Evolutionary conservation across 2,329 filamentous ascomycete genomes (phyloP).

Genomic region (Talaromyces islandicus): DNA sequence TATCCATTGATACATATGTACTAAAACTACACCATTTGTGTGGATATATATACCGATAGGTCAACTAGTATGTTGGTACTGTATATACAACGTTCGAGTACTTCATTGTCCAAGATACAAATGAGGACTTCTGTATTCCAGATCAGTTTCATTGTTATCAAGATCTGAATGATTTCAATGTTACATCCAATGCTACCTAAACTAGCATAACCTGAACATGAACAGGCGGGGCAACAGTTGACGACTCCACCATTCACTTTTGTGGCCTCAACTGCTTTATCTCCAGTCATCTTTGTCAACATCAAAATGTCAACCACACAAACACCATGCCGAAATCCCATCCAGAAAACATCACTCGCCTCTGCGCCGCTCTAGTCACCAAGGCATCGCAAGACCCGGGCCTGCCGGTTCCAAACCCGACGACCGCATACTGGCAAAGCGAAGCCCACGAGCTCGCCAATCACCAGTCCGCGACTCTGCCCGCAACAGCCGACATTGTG

Average conservation of each 20-base stretch:
- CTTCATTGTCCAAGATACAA: too few relatives aligned
- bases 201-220: background rate
- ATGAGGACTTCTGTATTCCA: too few relatives aligned
- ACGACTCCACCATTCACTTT: background rate
- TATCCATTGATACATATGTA: too few relatives aligned
- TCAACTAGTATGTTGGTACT: too few relatives aligned
- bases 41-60: too few relatives aligned
- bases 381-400: conserved; percentile 24
- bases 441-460: conserved; percentile 25
- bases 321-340: background rate
- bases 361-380: conserved; percentile 3
- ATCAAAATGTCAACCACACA: background rate
- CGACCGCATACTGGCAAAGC: conserved; percentile 32
- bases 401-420: conserved; percentile 31
- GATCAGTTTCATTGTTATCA: too few relatives aligned
- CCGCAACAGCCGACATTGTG: conserved; percentile 20
- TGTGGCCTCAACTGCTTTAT: too few relatives aligned
- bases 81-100: too few relatives aligned
- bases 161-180: too few relatives aligned
- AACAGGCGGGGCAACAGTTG: background rate
- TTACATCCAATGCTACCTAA: too few relatives aligned
- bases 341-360: conserved; percentile 13
- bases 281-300: too few relatives aligned
- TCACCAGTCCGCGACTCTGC: conserved; percentile 21
- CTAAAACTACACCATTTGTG: too few relatives aligned